Percentiles rank a stretch among this genome's conserved stretches.
Conservation (phyloP, 768 basidiomycete species). For the Pleurotus tuber-regium region DNA sequence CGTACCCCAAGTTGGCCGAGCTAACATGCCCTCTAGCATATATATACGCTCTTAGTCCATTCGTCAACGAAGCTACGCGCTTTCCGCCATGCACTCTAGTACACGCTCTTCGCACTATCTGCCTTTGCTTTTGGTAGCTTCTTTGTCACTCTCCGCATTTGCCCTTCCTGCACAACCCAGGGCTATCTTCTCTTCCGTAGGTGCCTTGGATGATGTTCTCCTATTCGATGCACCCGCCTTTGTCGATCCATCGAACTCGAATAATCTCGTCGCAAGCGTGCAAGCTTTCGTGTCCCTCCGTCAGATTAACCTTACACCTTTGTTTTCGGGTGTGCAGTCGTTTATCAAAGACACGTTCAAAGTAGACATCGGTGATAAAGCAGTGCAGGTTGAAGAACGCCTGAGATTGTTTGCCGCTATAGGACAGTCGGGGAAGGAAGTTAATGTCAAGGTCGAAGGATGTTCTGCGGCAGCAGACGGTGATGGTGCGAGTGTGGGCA, state of each 20-base stretch:
- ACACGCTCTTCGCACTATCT: not conserved
- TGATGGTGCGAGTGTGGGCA: constrained; percentile 18
- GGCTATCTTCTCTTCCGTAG: constrained; percentile 14
- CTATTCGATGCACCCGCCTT: constrained; percentile 40
- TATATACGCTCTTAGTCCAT: too few species aligned
- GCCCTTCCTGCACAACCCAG: not conserved
- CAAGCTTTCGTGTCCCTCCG: constrained; percentile 36
- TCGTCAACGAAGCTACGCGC: too few species aligned
- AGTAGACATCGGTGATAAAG: constrained; percentile 27
- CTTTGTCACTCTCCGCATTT: not conserved
- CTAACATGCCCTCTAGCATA: too few species aligned
- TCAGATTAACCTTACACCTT: constrained; percentile 22
- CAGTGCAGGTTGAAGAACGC: constrained; percentile 26
- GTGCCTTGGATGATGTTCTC: constrained; percentile 30
- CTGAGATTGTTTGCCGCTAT: constrained; percentile 32
- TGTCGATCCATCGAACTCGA: constrained; percentile 30
- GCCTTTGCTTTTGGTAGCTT: not conserved
- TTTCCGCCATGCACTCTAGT: not conserved
- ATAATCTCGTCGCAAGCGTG: constrained; percentile 28
- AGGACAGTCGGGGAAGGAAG: constrained; percentile 29
- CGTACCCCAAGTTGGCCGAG: not conserved
- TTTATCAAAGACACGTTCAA: constrained; percentile 25
- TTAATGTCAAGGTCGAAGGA: constrained; percentile 28
- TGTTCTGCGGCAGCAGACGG: constrained; percentile 20
- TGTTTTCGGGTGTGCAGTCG: constrained; percentile 19